Evolutionary conservation across 495 filamentous ascomycete species (phyloP), one percentile per base, ranked within the genome.

Genomic region (Podospora conica): DNA sequence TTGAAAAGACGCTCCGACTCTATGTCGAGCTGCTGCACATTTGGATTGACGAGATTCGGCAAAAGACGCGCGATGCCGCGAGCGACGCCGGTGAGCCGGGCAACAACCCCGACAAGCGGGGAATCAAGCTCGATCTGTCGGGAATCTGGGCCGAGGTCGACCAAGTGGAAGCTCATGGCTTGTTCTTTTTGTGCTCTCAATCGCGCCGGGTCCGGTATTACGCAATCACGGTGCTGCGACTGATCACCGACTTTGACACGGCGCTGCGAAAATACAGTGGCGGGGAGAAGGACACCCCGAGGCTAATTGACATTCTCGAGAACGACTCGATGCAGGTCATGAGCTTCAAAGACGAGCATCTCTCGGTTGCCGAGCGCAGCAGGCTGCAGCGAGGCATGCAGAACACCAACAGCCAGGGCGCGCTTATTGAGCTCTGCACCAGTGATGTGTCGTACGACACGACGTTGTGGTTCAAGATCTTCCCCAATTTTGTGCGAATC

Each of bases 161-260:
- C 69, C 94, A 97, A 71, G 90, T 98, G 53, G 95, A 99, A 73
- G 93, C 94, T 20, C 94, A 97, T 74, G 95, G 96, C 1, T 77
- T 99, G n/a, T 98, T 99, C 81, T 98, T 99, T 74, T 77, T 99
- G 5, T 98, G 96, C 74, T 98, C 95, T 0, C 96, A 97, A 67
- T 97, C 95, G 10, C 84, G 91, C 64, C 84, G 88, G 48, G 95
- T 99, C 24, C 86, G 95, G 33, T 84, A 91, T 53, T 94, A 94
- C 73, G 96, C 95, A 2, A 91, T 99, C 54, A 96, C 88, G 3
- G 96, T 98, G 2, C 80, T 99, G 20, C 90, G 92, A 5, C 82
- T 97, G 27, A 91, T 99, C 67, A 95, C 90, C 20, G 93, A 98
- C 65, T 98, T 98, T 66, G 96, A 99, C 71, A 88, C 84, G 2